Conservation (phyloP, 306 rosid genomes). For the Pterocarpus macrocarpus region DNA sequence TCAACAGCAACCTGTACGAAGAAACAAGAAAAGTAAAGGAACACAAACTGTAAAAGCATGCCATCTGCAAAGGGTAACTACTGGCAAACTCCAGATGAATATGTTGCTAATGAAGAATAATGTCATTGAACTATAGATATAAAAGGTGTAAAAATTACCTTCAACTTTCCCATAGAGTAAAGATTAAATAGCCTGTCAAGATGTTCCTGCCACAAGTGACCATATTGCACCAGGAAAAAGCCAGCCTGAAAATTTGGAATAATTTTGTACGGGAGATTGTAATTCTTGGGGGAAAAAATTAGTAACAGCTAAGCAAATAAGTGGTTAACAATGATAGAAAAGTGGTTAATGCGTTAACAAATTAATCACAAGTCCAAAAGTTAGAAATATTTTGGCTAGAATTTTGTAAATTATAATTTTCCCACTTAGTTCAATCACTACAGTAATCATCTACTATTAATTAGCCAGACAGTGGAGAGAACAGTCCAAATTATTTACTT, state of each 20-base stretch:
- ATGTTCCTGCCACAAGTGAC: conserved; percentile 88
- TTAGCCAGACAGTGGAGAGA: no score
- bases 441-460: no score
- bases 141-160: conserved; percentile 58
- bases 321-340: neutral
- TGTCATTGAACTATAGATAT: conserved; percentile 18
- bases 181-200: conserved; percentile 75
- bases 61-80: conserved; percentile 30
- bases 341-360: neutral
- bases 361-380: neutral
- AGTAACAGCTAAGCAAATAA: conserved; percentile 2
- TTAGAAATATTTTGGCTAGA: neutral
- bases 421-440: no score
- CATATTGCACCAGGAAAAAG: conserved; percentile 89
- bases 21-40: conserved; percentile 34
- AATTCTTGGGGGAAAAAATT: neutral
- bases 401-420: neutral
- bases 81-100: conserved; percentile 17
- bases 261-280: neutral
- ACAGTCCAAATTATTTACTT: no score
- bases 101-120: neutral
- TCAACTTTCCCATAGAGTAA: conserved; percentile 74
- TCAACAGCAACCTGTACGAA: conserved; percentile 71
- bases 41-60: conserved; percentile 27
- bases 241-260: conserved; percentile 75